Conservation (phyloP, 2,329 filamentous ascomycete species). For the Cercospora berteroae region DNA sequence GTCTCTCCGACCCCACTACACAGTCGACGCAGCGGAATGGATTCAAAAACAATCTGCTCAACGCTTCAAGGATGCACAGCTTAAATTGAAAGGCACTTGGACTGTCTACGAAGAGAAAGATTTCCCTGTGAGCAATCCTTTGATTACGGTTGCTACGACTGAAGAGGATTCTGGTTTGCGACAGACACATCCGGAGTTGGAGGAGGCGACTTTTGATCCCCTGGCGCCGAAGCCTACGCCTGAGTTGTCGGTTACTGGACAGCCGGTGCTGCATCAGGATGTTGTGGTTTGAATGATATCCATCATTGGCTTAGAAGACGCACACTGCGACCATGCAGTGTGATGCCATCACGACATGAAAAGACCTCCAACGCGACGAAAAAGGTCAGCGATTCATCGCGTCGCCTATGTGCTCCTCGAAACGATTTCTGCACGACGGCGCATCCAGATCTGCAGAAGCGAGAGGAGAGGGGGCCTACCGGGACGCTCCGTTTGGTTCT, state of each 20-base stretch:
- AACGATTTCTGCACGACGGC: not conserved
- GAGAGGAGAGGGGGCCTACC: not conserved
- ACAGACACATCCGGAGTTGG: slow-evolving; percentile 2
- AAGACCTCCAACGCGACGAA: not conserved
- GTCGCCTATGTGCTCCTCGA: not conserved
- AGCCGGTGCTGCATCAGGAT: not conserved
- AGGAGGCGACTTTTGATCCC: slow-evolving; percentile 9
- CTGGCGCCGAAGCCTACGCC: not conserved
- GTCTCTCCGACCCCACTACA: slow-evolving; percentile 14
- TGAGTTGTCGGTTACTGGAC: slow-evolving; percentile 5
- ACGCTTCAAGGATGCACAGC: slow-evolving; percentile 12
- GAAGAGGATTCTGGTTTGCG: slow-evolving; percentile 1
- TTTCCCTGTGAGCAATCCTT: slow-evolving; percentile 15
- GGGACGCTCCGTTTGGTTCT: not conserved
- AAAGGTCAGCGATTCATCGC: not conserved
- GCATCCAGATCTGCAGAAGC: not conserved
- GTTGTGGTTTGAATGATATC: not conserved
- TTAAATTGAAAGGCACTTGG: slow-evolving; percentile 17
- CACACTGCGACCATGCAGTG: not conserved
- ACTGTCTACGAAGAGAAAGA: slow-evolving; percentile 16
- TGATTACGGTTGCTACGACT: slow-evolving; percentile 4
- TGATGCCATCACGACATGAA: not conserved
- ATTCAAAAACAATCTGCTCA: slow-evolving; percentile 14
- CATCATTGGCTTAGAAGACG: not conserved
- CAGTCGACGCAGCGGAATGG: not conserved